phyloP scores from a whole-genome alignment of 2,329 filamentous ascomycete genomes.

The Clarireedia homoeocarpa region DNA sequence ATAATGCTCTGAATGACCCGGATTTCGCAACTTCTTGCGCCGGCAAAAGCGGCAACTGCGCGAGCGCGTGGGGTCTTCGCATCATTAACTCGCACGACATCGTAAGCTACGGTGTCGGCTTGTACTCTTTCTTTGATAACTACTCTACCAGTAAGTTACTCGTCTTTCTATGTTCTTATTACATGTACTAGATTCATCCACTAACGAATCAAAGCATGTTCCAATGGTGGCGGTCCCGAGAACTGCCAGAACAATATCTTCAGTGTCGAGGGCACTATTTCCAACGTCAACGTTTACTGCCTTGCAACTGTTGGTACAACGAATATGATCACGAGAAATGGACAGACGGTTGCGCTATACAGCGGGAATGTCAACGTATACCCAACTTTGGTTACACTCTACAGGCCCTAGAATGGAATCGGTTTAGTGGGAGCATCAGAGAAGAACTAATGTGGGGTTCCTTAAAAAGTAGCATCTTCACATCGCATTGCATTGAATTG shows the following conservation, averaged over 20 bases:
- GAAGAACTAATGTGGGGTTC: too few relatives aligned
- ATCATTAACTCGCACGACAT: slow-evolving; percentile 44
- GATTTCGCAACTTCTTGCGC: slow-evolving; percentile 38
- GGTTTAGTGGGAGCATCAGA: too few relatives aligned
- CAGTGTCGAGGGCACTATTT: slow-evolving; percentile 14
- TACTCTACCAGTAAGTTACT: slow-evolving; percentile 33
- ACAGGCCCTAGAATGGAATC: neutral
- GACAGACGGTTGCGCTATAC: slow-evolving; percentile 10
- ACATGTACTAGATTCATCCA: neutral
- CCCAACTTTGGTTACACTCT: slow-evolving; percentile 7
- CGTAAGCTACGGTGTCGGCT: slow-evolving; percentile 43
- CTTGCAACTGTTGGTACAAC: slow-evolving; percentile 17
- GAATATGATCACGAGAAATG: slow-evolving; percentile 19
- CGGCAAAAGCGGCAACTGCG: slow-evolving; percentile 35
- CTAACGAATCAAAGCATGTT: slow-evolving; percentile 13
- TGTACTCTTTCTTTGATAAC: slow-evolving; percentile 54
- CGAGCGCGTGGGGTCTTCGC: slow-evolving; percentile 58
- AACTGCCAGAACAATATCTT: slow-evolving; percentile 21
- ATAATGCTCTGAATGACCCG: slow-evolving; percentile 38
- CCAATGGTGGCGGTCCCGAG: slow-evolving; percentile 6
- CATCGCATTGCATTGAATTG: too few relatives aligned
- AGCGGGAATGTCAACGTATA: slow-evolving; percentile 15
- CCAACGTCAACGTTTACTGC: slow-evolving; percentile 17
- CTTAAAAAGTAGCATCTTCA: too few relatives aligned
- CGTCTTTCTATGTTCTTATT: neutral